Conservation (phyloP, 306 rosid species). For the Pueraria montana region DNA sequence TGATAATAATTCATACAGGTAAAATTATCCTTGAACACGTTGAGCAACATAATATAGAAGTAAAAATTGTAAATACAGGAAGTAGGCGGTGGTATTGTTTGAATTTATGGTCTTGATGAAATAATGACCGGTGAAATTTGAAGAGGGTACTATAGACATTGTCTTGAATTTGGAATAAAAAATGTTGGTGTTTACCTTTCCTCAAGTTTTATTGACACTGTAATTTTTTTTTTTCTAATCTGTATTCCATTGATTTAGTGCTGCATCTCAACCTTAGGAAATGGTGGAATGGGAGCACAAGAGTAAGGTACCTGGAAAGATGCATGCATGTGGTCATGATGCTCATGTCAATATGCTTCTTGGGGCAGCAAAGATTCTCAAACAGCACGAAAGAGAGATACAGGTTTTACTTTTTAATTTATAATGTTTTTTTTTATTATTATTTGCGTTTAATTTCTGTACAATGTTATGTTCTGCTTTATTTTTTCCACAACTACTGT, state of each 20-base stretch:
- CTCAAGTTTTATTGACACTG: not conserved
- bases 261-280: slow-evolving; percentile 52
- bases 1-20: too few species aligned
- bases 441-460: not conserved
- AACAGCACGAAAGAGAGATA: slow-evolving; percentile 71
- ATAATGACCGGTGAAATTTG: too few species aligned
- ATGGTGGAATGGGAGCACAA: slow-evolving; percentile 87
- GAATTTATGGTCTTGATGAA: too few species aligned
- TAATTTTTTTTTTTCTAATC: not conserved
- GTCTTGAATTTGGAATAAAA: too few species aligned
- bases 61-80: too few species aligned
- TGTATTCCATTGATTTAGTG: not conserved
- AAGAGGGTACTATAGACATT: too few species aligned
- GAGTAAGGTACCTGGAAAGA: slow-evolving; percentile 79
- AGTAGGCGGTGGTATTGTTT: too few species aligned
- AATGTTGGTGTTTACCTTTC: not conserved
- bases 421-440: too few species aligned
- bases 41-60: too few species aligned
- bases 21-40: too few species aligned
- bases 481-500: not conserved
- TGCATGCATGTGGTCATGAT: slow-evolving; percentile 92
- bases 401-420: slow-evolving; percentile 11
- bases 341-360: slow-evolving; percentile 87
- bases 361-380: slow-evolving; percentile 85
- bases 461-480: not conserved